A percentile compares a stretch with the other conserved stretches of the same genome.
phyloP scores from a whole-genome alignment of 805 yeast genomes.

The Myxozyma monticola region DNA sequence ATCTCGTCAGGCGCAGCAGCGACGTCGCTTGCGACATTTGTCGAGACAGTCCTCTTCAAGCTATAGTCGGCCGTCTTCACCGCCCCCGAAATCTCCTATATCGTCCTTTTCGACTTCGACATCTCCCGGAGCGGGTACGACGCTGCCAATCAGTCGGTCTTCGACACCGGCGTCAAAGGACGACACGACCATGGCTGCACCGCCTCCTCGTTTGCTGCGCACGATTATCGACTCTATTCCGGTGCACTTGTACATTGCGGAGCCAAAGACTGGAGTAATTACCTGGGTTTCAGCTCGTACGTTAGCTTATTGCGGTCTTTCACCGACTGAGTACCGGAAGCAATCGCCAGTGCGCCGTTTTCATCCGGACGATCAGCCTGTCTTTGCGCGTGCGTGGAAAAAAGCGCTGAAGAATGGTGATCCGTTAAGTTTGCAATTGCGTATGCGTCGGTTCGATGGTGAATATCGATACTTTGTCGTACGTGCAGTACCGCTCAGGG shows the following conservation, averaged over 20 bases:
- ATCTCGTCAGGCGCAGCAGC: not conserved
- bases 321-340: constrained; percentile 33
- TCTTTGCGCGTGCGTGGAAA: constrained; percentile 34
- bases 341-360: constrained; percentile 28
- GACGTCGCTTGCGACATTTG: not conserved
- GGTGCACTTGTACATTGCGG: constrained; percentile 39
- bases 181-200: constrained; percentile 8
- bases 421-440: constrained; percentile 34
- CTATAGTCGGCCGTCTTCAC: constrained; percentile 1
- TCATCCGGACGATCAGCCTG: constrained; percentile 37
- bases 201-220: constrained; percentile 29
- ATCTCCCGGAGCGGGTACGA: constrained; percentile 5
- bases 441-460: constrained; percentile 39
- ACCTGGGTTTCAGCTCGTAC: constrained; percentile 40
- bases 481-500: constrained; percentile 38
- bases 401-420: constrained; percentile 35
- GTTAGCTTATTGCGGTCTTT: constrained; percentile 36
- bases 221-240: constrained; percentile 40
- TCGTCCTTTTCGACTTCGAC: constrained; percentile 22
- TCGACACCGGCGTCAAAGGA: not conserved
- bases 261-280: constrained; percentile 35
- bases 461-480: constrained; percentile 36
- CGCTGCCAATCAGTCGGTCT: no score
- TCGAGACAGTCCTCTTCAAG: not conserved
- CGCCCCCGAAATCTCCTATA: constrained; percentile 26